Evolutionary conservation across 2,329 filamentous ascomycete species (phyloP).

Genomic region (Cercospora beticola): DNA sequence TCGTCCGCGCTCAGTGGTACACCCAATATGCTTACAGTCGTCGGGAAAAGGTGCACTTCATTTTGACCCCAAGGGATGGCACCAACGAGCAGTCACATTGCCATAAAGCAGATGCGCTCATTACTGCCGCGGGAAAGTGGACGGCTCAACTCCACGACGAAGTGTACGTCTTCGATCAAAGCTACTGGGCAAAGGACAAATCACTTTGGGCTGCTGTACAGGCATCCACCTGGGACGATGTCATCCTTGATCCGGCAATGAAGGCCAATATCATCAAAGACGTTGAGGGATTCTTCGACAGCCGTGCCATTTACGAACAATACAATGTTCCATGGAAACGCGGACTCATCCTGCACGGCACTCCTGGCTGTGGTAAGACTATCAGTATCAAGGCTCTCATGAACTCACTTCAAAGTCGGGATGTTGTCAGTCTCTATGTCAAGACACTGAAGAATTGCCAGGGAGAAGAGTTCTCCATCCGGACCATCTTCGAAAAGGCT

Average conservation of each 20-base stretch:
- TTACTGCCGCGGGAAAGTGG: constrained; percentile 43
- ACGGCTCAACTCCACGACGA: constrained; percentile 40
- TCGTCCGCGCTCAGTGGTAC: constrained; percentile 43
- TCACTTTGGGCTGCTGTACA: constrained; percentile 43
- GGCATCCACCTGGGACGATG: constrained; percentile 47
- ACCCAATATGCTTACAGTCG: background rate
- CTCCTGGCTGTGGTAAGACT: constrained; percentile 47
- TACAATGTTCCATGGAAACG: constrained; percentile 51
- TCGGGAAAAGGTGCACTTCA: constrained; percentile 18
- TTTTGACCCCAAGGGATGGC: constrained; percentile 19
- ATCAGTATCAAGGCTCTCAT: constrained; percentile 44
- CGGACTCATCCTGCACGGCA: constrained; percentile 45
- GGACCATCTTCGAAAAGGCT: constrained; percentile 59
- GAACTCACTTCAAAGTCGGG: constrained; percentile 43
- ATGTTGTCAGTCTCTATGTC: constrained; percentile 44
- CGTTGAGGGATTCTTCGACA: constrained; percentile 44
- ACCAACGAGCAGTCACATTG: constrained; percentile 26
- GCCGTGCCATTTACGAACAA: constrained; percentile 42
- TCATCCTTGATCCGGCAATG: constrained; percentile 47
- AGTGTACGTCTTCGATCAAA: constrained; percentile 48
- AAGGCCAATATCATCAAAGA: constrained; percentile 44
- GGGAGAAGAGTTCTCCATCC: constrained; percentile 47
- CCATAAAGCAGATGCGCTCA: constrained; percentile 38
- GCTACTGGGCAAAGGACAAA: constrained; percentile 43
- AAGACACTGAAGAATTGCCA: constrained; percentile 42